Conservation (phyloP, 768 basidiomycete species). For the Tricholoma hemisulphureum region DNA sequence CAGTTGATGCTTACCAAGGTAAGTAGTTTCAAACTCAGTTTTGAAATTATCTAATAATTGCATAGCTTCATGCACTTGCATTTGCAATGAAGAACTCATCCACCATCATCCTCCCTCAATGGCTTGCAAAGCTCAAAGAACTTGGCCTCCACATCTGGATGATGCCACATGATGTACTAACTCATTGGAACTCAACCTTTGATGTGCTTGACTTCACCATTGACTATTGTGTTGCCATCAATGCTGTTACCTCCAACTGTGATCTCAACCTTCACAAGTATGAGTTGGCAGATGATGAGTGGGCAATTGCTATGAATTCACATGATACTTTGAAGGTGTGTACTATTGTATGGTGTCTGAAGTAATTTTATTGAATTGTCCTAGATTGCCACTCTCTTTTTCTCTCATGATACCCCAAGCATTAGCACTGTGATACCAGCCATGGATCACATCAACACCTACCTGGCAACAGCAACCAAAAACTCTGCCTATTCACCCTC, state of each 20-base stretch:
- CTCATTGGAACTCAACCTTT: slow-evolving; percentile 34
- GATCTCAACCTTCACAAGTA: slow-evolving; percentile 14
- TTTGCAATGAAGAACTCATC: slow-evolving; percentile 23
- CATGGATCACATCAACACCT: slow-evolving; percentile 33
- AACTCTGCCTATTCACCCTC: slow-evolving; percentile 3
- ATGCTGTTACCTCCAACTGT: slow-evolving; percentile 17
- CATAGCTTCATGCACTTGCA: too few species aligned
- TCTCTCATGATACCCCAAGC: too few species aligned
- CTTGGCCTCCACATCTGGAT: slow-evolving; percentile 9
- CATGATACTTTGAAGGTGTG: too few species aligned
- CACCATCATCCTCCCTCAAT: slow-evolving; percentile 30
- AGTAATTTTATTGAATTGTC: too few species aligned
- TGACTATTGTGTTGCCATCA: slow-evolving; percentile 22
- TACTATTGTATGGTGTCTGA: too few species aligned
- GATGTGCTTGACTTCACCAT: slow-evolving; percentile 30
- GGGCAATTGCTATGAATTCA: too few species aligned
- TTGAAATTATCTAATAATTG: too few species aligned
- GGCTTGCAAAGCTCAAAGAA: too few species aligned
- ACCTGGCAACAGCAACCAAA: slow-evolving; percentile 5
- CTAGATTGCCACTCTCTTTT: too few species aligned
- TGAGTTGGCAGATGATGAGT: too few species aligned
- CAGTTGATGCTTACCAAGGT: slow-evolving; percentile 26
- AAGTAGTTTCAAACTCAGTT: too few species aligned
- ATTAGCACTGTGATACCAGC: slow-evolving; percentile 35
- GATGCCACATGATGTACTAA: slow-evolving; percentile 33